These are phyloP conservation scores for Phytopythium kandeliae DNA, from an alignment of 352 stramenopile genomes.

Conservation along the genomic window DNA sequence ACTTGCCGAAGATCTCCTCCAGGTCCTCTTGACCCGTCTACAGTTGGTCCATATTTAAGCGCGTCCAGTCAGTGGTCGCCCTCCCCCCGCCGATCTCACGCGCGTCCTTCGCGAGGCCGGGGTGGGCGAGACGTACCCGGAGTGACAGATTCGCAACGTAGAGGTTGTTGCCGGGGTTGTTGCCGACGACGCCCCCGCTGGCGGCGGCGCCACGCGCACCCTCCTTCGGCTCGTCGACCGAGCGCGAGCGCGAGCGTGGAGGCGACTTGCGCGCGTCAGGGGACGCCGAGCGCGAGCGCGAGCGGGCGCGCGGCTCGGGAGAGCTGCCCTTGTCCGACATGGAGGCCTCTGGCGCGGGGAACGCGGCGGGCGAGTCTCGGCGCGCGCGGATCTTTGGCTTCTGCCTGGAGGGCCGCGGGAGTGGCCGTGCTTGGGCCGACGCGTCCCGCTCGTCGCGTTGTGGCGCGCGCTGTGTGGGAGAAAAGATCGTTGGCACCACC, in stretches of 20 bases:
- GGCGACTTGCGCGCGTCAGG: conserved; percentile 3
- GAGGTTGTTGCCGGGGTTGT: conserved; percentile 76
- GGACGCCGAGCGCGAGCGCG: conserved; percentile 20
- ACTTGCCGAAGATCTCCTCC: conserved; percentile 72
- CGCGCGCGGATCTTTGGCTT: conserved; percentile 4
- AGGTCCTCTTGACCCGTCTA: conserved; percentile 48
- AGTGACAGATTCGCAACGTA: conserved; percentile 72
- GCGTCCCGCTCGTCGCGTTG: conserved; percentile 1
- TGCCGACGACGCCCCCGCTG: conserved; percentile 7
- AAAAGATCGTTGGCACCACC: not conserved
- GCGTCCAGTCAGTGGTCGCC: too few species aligned
- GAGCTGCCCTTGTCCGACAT: conserved; percentile 37
- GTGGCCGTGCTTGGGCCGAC: not conserved
- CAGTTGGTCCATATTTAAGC: not conserved
- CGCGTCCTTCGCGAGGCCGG: too few species aligned
- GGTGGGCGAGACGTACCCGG: conserved; percentile 22
- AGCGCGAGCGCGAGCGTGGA: conserved; percentile 36
- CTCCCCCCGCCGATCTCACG: too few species aligned
- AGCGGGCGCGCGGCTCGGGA: conserved; percentile 14
- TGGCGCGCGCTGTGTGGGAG: not conserved
- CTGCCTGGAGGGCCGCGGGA: not conserved
- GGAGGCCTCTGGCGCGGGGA: not conserved
- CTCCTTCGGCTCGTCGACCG: conserved; percentile 18
- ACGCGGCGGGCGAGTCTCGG: too few species aligned
- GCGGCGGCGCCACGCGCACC: conserved; percentile 7